A percentile compares a stretch with the other conserved stretches of the same genome.
phyloP scores from a whole-genome alignment of 148 eudicot genomes.

The Silene uniflora region DNA sequence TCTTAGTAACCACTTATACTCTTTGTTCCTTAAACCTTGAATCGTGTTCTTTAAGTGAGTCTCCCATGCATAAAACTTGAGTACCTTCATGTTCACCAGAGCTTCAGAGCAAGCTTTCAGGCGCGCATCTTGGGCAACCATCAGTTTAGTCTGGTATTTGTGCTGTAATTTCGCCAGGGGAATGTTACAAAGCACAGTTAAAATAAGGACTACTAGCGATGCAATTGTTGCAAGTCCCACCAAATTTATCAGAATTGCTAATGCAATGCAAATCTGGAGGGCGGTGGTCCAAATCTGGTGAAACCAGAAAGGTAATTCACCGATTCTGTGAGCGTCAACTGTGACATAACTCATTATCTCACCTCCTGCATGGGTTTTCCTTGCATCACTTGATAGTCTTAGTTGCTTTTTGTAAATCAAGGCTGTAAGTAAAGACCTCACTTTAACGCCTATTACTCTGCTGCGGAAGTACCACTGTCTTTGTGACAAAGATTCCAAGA shows the following conservation, averaged over 20 bases:
- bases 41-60: conserved; percentile 55
- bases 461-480: conserved; percentile 68
- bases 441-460: conserved; percentile 57
- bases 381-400: conserved; percentile 55
- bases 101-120: conserved; percentile 58
- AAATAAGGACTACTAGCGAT: conserved; percentile 41
- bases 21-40: conserved; percentile 43
- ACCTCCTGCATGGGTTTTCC: conserved; percentile 52
- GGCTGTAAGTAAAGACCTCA: conserved; percentile 61
- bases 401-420: conserved; percentile 68
- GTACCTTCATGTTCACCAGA: conserved; percentile 78
- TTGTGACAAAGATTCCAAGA: conserved; percentile 59
- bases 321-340: conserved; percentile 69
- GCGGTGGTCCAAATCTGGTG: conserved; percentile 72
- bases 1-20: conserved; percentile 49
- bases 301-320: conserved; percentile 76
- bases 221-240: conserved; percentile 61
- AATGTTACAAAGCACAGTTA: conserved; percentile 52
- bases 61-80: conserved; percentile 81
- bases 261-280: conserved; percentile 58
- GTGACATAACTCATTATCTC: conserved; percentile 74
- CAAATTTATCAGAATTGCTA: conserved; percentile 41
- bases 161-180: conserved; percentile 67
- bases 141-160: conserved; percentile 52
- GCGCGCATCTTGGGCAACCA: conserved; percentile 63